phyloP scores from a whole-genome alignment of 2,329 filamentous ascomycete species.

The Arthrobotrys sinensis region DNA sequence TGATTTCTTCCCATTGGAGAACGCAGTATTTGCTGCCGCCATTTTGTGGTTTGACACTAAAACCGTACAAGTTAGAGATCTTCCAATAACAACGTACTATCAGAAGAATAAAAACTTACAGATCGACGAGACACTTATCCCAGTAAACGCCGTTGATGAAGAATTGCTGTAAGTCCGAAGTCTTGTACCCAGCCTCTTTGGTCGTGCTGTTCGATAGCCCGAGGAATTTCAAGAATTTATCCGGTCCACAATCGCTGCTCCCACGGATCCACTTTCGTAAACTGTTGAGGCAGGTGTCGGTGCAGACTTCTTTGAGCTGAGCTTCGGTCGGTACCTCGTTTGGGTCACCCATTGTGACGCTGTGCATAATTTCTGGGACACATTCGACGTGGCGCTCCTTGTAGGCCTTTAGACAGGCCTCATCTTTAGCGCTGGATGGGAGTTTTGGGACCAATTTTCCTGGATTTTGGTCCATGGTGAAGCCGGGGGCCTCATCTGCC shows the following conservation, averaged over 20 bases:
- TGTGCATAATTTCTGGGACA: conserved; percentile 29
- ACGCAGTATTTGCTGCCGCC: conserved; percentile 52
- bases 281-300: conserved; percentile 30
- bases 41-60: conserved; percentile 28
- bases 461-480: conserved; percentile 35
- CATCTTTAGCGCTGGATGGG: conserved; percentile 1
- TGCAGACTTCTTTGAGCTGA: conserved; percentile 41
- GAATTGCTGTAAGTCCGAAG: conserved; percentile 50
- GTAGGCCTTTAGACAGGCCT: conserved; percentile 31
- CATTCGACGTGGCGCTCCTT: conserved; percentile 29
- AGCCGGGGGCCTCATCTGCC: conserved; percentile 22
- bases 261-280: conserved; percentile 49
- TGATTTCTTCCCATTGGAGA: conserved; percentile 17
- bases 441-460: conserved; percentile 40
- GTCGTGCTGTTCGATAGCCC: conserved; percentile 38
- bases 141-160: conserved; percentile 46
- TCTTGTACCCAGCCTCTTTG: conserved; percentile 15
- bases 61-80: neutral
- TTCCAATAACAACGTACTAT: neutral
- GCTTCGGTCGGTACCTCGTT: conserved; percentile 15
- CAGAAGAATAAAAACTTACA: conserved; percentile 25
- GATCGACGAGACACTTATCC: conserved; percentile 49
- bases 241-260: conserved; percentile 1
- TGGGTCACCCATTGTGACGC: conserved; percentile 9
- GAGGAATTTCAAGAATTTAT: conserved; percentile 32